Evolutionary conservation across 768 basidiomycete species (phyloP).

Genomic region (Panaeolus papilionaceus): DNA sequence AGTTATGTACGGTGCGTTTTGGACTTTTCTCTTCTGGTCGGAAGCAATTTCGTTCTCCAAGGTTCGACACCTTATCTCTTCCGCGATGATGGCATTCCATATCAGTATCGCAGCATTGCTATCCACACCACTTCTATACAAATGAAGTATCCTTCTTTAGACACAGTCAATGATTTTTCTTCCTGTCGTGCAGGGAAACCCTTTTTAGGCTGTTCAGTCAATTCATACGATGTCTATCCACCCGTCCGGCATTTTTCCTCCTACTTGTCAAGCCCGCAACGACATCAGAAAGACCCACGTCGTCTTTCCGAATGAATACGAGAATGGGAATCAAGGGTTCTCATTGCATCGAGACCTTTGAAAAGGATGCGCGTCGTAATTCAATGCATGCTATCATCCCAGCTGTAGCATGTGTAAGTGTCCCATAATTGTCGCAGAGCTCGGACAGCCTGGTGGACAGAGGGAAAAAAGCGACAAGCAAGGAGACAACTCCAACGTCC

Average conservation of each 20-base stretch:
- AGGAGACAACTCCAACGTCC: neutral
- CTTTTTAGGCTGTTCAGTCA: slow-evolving; percentile 1
- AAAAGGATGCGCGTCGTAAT: neutral
- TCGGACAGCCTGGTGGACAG: slow-evolving; percentile 15
- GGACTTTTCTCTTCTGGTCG: slow-evolving; percentile 14
- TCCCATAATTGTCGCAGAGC: slow-evolving; percentile 8
- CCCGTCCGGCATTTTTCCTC: slow-evolving; percentile 10
- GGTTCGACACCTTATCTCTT: slow-evolving; percentile 12
- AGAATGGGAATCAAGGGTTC: slow-evolving; percentile 5
- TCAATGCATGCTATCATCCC: slow-evolving; percentile 12
- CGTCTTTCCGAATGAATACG: slow-evolving; percentile 12
- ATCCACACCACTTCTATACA: neutral
- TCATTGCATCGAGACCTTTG: slow-evolving; percentile 4
- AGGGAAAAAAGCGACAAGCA: slow-evolving; percentile 12
- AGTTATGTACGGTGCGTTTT: slow-evolving; percentile 13
- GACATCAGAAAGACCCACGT: slow-evolving; percentile 12
- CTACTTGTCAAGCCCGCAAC: slow-evolving; percentile 6
- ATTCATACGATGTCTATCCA: slow-evolving; percentile 14
- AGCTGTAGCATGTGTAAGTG: slow-evolving; percentile 11
- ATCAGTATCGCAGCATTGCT: slow-evolving; percentile 14
- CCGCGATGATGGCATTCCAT: slow-evolving; percentile 13
- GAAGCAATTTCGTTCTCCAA: slow-evolving; percentile 11
- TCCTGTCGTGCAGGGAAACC: slow-evolving; percentile 8
- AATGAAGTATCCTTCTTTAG: slow-evolving; percentile 7
- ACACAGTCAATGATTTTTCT: neutral